Conservation (phyloP, 2,329 filamentous ascomycete genomes). For the Colletotrichum simmondsii region DNA sequence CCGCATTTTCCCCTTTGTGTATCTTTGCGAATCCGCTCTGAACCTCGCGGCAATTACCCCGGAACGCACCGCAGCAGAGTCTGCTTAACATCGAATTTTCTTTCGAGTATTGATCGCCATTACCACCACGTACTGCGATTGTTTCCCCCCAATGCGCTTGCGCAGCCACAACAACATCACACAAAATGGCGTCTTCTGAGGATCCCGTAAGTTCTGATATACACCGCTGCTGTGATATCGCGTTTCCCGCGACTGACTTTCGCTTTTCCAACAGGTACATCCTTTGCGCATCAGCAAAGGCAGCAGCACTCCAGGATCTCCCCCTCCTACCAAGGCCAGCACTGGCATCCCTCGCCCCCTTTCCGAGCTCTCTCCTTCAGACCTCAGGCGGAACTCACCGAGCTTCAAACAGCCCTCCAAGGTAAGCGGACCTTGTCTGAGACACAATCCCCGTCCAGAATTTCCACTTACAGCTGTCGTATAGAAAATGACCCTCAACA, state of each 20-base stretch:
- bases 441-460: slow-evolving; percentile 17
- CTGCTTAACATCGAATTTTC: slow-evolving; percentile 15
- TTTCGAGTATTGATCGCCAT: slow-evolving; percentile 12
- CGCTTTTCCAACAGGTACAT: slow-evolving; percentile 66
- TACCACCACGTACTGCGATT: slow-evolving; percentile 3
- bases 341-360: slow-evolving; percentile 77
- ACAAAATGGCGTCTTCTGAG: slow-evolving; percentile 34
- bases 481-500: slow-evolving; percentile 75
- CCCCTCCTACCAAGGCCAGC: slow-evolving; percentile 73
- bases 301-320: slow-evolving; percentile 58
- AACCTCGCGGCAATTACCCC: background rate
- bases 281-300: slow-evolving; percentile 84
- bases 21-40: slow-evolving; percentile 8
- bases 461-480: slow-evolving; percentile 42
- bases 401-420: slow-evolving; percentile 86
- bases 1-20: slow-evolving; percentile 29
- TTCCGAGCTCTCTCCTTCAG: slow-evolving; percentile 88
- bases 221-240: background rate
- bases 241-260: background rate
- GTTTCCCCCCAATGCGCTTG: slow-evolving; percentile 16
- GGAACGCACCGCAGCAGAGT: slow-evolving; percentile 11
- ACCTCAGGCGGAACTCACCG: slow-evolving; percentile 90
- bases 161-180: slow-evolving; percentile 16
- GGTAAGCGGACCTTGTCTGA: slow-evolving; percentile 59
- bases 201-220: slow-evolving; percentile 31